Conservation (phyloP, 345 rosid species). For the Camelina hispida region DNA sequence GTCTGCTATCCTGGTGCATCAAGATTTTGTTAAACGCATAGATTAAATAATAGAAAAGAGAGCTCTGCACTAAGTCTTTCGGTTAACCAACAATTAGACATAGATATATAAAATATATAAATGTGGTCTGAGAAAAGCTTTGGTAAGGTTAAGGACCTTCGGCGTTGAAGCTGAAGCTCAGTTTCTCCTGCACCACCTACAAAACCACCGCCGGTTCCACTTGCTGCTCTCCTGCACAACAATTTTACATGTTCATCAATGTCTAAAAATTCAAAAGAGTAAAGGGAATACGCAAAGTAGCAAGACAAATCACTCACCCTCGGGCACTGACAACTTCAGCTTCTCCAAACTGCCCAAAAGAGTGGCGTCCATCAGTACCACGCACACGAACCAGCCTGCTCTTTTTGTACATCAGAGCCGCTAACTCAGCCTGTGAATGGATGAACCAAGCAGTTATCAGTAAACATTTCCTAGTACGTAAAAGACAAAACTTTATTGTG, state of each 20-base stretch:
- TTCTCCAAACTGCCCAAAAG: conserved; percentile 83
- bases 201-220: conserved; percentile 61
- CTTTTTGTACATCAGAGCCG: conserved; percentile 84
- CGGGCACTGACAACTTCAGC: conserved; percentile 99
- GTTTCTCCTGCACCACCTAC: conserved; percentile 99
- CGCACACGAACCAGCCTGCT: conserved; percentile 93
- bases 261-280: conserved; percentile 14
- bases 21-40: conserved; percentile 13
- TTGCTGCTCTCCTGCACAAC: conserved; percentile 80
- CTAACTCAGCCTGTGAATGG: conserved; percentile 77
- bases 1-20: conserved; percentile 67
- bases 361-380: conserved; percentile 67
- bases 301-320: conserved; percentile 61
- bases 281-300: conserved; percentile 5
- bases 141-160: conserved; percentile 52
- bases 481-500: conserved; percentile 4
- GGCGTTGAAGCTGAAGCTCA: conserved; percentile 94
- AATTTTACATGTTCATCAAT: conserved; percentile 8
- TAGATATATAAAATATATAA: neutral
- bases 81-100: conserved; percentile 2
- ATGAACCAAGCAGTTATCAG: conserved; percentile 22
- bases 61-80: neutral
- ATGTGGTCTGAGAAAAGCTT: conserved; percentile 8
- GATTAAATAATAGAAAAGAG: conserved; percentile 16
- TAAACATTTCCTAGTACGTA: neutral